phyloP scores from a whole-genome alignment of 1,284 basidiomycete genomes.

The Moesziomyces sp. region DNA sequence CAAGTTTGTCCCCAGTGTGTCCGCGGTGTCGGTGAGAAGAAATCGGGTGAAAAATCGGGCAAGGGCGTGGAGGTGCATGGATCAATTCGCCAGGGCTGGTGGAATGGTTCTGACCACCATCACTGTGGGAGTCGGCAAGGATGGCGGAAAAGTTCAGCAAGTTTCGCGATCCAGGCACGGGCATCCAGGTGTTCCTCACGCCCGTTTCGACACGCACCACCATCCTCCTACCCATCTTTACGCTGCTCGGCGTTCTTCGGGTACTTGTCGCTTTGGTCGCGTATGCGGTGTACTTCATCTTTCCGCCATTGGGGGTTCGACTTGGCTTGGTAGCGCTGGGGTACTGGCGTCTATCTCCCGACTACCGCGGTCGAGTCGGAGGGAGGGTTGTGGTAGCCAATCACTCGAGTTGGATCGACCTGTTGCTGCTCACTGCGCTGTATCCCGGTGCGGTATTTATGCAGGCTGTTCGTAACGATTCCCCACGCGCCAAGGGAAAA shows the following conservation, averaged over 20 bases:
- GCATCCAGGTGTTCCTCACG: constrained; percentile 53
- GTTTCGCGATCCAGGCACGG: constrained; percentile 50
- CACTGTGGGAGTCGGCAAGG: neutral
- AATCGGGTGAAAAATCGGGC: too few species aligned
- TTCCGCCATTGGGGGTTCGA: neutral
- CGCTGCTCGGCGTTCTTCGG: constrained; percentile 19
- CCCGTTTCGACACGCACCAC: constrained; percentile 20
- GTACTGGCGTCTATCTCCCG: constrained; percentile 1
- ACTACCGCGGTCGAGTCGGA: constrained; percentile 13
- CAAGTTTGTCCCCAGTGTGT: too few species aligned
- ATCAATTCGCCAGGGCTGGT: too few species aligned
- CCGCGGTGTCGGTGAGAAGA: too few species aligned
- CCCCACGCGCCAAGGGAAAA: constrained; percentile 35
- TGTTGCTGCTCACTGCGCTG: constrained; percentile 56
- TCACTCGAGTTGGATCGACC: constrained; percentile 59
- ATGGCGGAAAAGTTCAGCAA: constrained; percentile 53
- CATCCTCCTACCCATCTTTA: constrained; percentile 13
- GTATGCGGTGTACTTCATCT: constrained; percentile 10
- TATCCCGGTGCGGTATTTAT: constrained; percentile 27
- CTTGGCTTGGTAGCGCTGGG: constrained; percentile 16
- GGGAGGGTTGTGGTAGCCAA: constrained; percentile 63
- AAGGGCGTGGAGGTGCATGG: too few species aligned
- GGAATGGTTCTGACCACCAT: too few species aligned
- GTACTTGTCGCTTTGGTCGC: constrained; percentile 3
- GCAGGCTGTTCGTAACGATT: constrained; percentile 31